These are phyloP conservation scores for Viola pubescens DNA, from an alignment of 441 rosid species.

Conservation along the genomic window DNA sequence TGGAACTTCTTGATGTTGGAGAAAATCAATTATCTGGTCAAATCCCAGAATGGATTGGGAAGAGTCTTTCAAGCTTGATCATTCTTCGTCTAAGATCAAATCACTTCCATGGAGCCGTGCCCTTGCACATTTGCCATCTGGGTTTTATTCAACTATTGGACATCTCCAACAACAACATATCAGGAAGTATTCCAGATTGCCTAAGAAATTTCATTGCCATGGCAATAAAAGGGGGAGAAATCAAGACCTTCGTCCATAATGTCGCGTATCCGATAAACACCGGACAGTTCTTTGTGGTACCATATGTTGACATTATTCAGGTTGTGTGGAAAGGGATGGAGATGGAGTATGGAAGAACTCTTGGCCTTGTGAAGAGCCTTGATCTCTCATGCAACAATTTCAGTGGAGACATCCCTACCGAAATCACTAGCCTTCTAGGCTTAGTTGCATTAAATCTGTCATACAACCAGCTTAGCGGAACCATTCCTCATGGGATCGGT, in stretches of 20 bases:
- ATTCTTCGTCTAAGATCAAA: constrained; percentile 21
- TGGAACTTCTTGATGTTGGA: constrained; percentile 16
- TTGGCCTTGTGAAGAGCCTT: constrained; percentile 3
- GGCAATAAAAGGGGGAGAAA: neutral
- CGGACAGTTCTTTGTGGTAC: neutral
- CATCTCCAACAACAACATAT: constrained; percentile 5
- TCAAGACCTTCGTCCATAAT: neutral
- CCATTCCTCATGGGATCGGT: constrained; percentile 6
- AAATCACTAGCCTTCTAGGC: neutral
- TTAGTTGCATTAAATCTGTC: constrained; percentile 13
- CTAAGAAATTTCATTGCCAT: constrained; percentile 8
- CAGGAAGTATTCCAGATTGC: constrained; percentile 8
- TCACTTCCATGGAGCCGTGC: constrained; percentile 14
- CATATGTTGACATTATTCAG: neutral
- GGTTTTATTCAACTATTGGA: constrained; percentile 19
- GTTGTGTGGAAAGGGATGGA: constrained; percentile 5
- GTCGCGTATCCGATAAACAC: neutral
- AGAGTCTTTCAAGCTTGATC: constrained; percentile 4
- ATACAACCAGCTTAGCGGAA: constrained; percentile 10
- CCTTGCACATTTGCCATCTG: constrained; percentile 7
- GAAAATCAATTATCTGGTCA: constrained; percentile 14
- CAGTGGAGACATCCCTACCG: constrained; percentile 9
- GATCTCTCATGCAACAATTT: constrained; percentile 16
- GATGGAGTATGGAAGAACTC: constrained; percentile 1
- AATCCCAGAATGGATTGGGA: constrained; percentile 22